Percentiles rank a stretch among this genome's conserved stretches.
These are phyloP conservation scores for Podila verticillata DNA, from an alignment of 192 early-diverging fungal species.

Conservation along the genomic window DNA sequence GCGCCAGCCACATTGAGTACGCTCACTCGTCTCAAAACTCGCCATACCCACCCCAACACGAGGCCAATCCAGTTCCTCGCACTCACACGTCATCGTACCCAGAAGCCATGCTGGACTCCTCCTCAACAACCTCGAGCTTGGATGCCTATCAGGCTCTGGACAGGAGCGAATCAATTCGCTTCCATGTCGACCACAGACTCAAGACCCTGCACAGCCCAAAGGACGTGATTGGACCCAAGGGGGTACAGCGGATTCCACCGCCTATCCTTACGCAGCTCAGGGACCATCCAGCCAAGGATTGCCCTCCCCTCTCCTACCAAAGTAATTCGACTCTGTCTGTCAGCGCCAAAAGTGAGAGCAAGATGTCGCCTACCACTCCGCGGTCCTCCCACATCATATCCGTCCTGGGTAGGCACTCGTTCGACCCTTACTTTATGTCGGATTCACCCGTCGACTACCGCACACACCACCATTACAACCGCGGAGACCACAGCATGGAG, in stretches of 20 bases:
- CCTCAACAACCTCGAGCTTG: too few species aligned
- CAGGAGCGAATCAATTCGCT: not conserved
- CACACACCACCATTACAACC: not conserved
- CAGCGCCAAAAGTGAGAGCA: constrained; percentile 7
- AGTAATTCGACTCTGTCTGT: constrained; percentile 3
- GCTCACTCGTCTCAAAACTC: too few species aligned
- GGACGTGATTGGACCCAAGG: not conserved
- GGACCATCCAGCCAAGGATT: not conserved
- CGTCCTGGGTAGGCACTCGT: not conserved
- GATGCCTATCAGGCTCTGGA: too few species aligned
- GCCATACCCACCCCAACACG: too few species aligned
- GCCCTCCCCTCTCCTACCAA: constrained; percentile 14
- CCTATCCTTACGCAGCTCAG: constrained; percentile 28
- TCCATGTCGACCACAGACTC: not conserved
- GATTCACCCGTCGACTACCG: constrained; percentile 32
- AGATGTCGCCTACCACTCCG: constrained; percentile 33
- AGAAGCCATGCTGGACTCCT: too few species aligned
- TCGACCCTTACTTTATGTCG: constrained; percentile 6
- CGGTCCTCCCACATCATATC: constrained; percentile 17
- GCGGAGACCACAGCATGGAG: constrained; percentile 17
- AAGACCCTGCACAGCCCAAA: not conserved
- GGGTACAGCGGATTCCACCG: constrained; percentile 6
- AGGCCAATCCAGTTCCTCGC: too few species aligned
- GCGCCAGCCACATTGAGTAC: too few species aligned
- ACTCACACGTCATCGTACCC: too few species aligned